Base-by-base conservation (phyloP, 495 filamentous ascomycete species). In the Hamigera avellanea region DNA sequence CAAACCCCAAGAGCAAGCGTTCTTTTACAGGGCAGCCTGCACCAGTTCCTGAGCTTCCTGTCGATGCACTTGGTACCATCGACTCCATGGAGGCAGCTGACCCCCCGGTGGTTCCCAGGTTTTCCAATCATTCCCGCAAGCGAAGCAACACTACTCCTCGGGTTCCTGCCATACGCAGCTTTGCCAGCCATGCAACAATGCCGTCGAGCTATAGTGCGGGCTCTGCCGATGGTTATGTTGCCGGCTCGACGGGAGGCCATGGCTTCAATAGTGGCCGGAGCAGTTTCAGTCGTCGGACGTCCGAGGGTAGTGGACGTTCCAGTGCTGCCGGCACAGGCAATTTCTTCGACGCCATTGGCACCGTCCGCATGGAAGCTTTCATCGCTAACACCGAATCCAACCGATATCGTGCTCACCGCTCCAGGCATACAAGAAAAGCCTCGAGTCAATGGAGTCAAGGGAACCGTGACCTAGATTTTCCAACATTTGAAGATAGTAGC, bases 321-420 rank as follows among this genome's bases (percentile, higher is more conserved):
- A 44, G 18, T n/a, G 9, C 33, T 5, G 21, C 2, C 33, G 8
- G 18, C 18, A 21, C 16, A 10, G 33, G 19, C 14, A 66, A 69
- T 39, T 66, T 68, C 45, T 72, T 70, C 39, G 71, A 75, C 37
- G 78, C 82, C 0, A 81, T 93, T 19, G 91, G 91, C 12, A 95
- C 86, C 8, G 76, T 98, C 27, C 76, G 91, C 19, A 98, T 98
- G 91, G 91, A 96, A 56, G 91, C 91, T 0, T 98, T 98, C 33
- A 66, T 68, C 19, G 62, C 65, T 37, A 57, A 53, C 25, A 54
- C 61, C 3, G 56, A 62, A 2, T 49, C 54, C 15, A 59, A 53
- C 40, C 56, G 57, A 18, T 43, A 52, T 17, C 51, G 52, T 14
- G 29, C 36, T 3, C 30, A 36, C 8, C 50, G 50, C 15, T 16